These are phyloP conservation scores for Zymoseptoria brevis DNA, from an alignment of 2,329 filamentous ascomycete genomes.

Conservation along the genomic window DNA sequence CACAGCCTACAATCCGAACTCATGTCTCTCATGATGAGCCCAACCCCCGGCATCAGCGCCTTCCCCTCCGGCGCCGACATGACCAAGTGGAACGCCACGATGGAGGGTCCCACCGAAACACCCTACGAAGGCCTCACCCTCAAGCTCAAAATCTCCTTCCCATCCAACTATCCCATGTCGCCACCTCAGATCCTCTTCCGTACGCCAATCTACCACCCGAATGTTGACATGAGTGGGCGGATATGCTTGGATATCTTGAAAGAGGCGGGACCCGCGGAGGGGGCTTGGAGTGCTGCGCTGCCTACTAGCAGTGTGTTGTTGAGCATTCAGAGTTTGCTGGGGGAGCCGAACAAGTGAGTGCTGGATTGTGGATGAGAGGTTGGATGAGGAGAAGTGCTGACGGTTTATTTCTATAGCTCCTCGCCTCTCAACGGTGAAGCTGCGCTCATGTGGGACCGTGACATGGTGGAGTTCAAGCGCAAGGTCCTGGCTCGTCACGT, in stretches of 20 bases:
- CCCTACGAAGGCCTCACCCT: conserved; percentile 82
- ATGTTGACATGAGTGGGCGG: conserved; percentile 92
- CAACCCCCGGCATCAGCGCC: conserved; percentile 86
- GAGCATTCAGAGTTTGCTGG: conserved; percentile 88
- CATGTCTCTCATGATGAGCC: conserved; percentile 96
- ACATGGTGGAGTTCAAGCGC: conserved; percentile 78
- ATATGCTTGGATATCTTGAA: conserved; percentile 98
- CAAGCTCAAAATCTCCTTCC: conserved; percentile 88
- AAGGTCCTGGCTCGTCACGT: conserved; percentile 57
- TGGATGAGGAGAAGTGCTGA: conserved; percentile 6
- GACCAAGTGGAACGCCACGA: conserved; percentile 87
- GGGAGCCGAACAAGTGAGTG: conserved; percentile 94
- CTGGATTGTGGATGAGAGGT: background rate
- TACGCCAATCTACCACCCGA: conserved; percentile 98
- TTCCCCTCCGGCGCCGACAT: conserved; percentile 92
- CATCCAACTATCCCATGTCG: conserved; percentile 84
- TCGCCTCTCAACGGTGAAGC: conserved; percentile 94
- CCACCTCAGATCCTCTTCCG: conserved; percentile 91
- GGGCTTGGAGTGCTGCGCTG: conserved; percentile 98
- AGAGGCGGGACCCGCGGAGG: conserved; percentile 37
- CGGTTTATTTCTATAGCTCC: conserved; percentile 49
- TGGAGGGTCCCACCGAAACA: conserved; percentile 82
- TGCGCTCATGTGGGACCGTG: conserved; percentile 88
- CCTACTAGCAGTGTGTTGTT: conserved; percentile 90
- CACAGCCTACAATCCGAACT: conserved; percentile 86